Evolutionary conservation across 2,329 filamentous ascomycete genomes (phyloP).

Genomic region (Bipolaris zeicola): DNA sequence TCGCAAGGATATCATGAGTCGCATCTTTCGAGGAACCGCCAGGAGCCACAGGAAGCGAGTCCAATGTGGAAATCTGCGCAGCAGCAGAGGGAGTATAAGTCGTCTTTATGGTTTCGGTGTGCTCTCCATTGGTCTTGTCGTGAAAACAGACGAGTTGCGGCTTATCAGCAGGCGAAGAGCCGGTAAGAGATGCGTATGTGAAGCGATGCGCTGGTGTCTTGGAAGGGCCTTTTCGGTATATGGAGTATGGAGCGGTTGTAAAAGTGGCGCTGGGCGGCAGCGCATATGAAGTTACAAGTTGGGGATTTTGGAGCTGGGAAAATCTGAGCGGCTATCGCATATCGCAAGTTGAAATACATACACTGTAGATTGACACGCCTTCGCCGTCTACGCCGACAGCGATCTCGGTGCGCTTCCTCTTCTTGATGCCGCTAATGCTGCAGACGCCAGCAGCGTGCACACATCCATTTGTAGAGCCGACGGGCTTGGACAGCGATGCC

Average conservation of each 20-base stretch:
- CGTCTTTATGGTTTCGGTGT: constrained; percentile 42
- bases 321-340: constrained; percentile 20
- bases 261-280: constrained; percentile 65
- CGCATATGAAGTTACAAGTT: constrained; percentile 65
- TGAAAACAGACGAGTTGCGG: constrained; percentile 61
- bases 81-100: constrained; percentile 34
- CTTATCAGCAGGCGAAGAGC: constrained; percentile 54
- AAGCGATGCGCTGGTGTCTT: constrained; percentile 56
- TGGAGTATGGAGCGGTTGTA: constrained; percentile 62
- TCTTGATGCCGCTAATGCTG: constrained; percentile 61
- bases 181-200: constrained; percentile 61
- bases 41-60: constrained; percentile 37
- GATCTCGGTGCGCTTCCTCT: constrained; percentile 67
- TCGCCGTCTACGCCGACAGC: constrained; percentile 65
- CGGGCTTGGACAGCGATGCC: constrained; percentile 52
- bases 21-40: constrained; percentile 21
- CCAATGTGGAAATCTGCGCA: constrained; percentile 38
- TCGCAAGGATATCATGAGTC: constrained; percentile 58
- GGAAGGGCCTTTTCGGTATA: constrained; percentile 57
- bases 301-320: constrained; percentile 63
- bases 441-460: constrained; percentile 56
- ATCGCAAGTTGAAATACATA: constrained; percentile 38
- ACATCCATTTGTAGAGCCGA: constrained; percentile 48
- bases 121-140: constrained; percentile 53
- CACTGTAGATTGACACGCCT: constrained; percentile 67